These are phyloP conservation scores for Arctium lappa DNA, from an alignment of 129 eudicot species.

Conservation along the genomic window DNA sequence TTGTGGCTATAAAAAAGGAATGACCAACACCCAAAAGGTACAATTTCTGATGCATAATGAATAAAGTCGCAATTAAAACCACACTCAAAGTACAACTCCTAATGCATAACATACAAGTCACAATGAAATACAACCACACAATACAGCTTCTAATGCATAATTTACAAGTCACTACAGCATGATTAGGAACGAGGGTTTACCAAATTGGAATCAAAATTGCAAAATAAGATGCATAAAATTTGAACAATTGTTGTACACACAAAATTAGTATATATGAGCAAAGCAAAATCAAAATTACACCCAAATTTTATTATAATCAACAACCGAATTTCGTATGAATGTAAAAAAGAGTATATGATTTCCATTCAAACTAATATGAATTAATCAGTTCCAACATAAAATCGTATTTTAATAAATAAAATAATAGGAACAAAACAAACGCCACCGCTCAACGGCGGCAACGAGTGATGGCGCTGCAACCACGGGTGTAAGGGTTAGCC, in stretches of 20 bases:
- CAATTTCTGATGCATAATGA: background rate
- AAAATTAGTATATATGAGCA: slow-evolving; percentile 8
- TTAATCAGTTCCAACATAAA: slow-evolving; percentile 16
- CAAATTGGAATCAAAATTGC: background rate
- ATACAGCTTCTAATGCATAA: background rate
- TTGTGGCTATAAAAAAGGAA: background rate
- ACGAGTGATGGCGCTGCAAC: slow-evolving; percentile 60
- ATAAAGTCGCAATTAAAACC: background rate
- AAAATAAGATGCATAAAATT: background rate
- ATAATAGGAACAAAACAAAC: slow-evolving; percentile 15
- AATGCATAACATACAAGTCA: background rate
- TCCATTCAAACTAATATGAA: slow-evolving; percentile 19
- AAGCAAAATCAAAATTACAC: slow-evolving; percentile 18
- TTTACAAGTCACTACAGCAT: background rate
- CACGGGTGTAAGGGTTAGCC: slow-evolving; percentile 66
- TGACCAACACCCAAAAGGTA: background rate
- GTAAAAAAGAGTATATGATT: slow-evolving; percentile 22
- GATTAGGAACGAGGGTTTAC: background rate
- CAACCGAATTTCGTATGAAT: slow-evolving; percentile 2
- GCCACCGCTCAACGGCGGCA: slow-evolving; percentile 45
- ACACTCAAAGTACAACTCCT: background rate
- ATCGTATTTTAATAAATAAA: slow-evolving; percentile 14
- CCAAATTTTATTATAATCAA: slow-evolving; percentile 2
- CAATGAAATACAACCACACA: background rate
- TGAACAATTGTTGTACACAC: slow-evolving; percentile 7